Base-by-base conservation (phyloP, 2,329 filamentous ascomycete species). In the Fusarium aywerte region DNA sequence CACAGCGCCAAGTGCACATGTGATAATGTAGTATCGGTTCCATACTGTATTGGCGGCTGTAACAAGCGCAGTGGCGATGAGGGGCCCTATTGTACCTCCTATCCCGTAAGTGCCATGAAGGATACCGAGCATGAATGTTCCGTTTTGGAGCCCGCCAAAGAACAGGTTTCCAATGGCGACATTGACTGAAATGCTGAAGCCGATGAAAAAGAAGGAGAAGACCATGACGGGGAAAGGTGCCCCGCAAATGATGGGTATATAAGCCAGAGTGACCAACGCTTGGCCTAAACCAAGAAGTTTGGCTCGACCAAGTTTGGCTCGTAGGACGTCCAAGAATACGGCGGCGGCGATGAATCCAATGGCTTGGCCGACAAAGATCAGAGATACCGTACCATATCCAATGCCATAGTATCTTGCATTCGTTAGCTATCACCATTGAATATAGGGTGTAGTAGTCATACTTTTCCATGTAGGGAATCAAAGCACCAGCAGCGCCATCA, bases 291-390 rank as follows among this genome's bases (percentile, higher is more conserved):
- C 86, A 25, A 93, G 81, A 1, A 87, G 84, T 68, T 83, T 87
- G 6, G 88, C 87, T 45, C 90, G 85, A 9, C 92, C 92, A 3
- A 93, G 77, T 20, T 84, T 84, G 7, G 80, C 78, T 53, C 89
- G 84, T 5, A 93, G 80, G 2, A 80, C 77, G 71, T 93, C 89
- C n/a, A 90, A 85, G 63, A 90, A 82, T 35, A 89, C 85, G 2
- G 92, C 92, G 2, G 90, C 90, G 13, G 84, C 76, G 73, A 96
- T 89, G 79, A 93, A 96, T 16, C 92, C 92, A 6, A 90, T 67
- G 1, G 92, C 92, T 70, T 92, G 92, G 42, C 89, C 87, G 29
- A 96, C 85, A 80, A 96, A 96, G 73, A 96, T 92, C 35, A 95
- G 81, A 3, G 92, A 95, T 4, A 96, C 91, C 10, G 92, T 79